Conservation (phyloP, 2,329 filamentous ascomycete species). For the Rutstroemia sp. region DNA sequence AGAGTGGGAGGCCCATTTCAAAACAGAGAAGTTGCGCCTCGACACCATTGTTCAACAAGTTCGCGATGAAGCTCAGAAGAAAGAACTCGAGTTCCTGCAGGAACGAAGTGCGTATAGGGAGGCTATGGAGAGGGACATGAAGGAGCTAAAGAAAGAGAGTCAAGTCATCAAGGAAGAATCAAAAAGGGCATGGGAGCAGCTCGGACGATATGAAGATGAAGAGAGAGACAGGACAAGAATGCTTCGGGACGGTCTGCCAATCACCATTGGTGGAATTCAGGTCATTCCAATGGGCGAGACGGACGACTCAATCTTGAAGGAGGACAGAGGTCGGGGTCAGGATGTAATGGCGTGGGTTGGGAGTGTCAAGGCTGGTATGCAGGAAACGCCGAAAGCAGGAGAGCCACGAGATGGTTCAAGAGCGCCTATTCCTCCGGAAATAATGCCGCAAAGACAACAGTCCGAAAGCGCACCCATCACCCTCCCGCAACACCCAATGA, state of each 20-base stretch:
- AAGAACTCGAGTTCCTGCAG: constrained; percentile 5
- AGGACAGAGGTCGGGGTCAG: not conserved
- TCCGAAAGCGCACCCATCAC: not conserved
- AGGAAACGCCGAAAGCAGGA: not conserved
- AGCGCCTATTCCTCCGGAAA: not conserved
- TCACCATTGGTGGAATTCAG: constrained; percentile 84
- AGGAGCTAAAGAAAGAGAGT: constrained; percentile 6
- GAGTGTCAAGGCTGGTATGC: not conserved
- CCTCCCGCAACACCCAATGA: not conserved
- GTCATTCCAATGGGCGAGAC: constrained; percentile 70
- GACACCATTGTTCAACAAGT: constrained; percentile 6
- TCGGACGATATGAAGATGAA: constrained; percentile 86
- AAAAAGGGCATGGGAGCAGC: constrained; percentile 91
- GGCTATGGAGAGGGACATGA: constrained; percentile 6
- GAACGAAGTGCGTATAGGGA: not conserved
- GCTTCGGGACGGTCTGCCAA: constrained; percentile 78
- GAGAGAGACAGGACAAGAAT: constrained; percentile 81
- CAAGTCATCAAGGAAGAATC: constrained; percentile 57
- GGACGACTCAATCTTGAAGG: not conserved
- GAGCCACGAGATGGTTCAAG: not conserved
- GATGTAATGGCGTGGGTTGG: constrained; percentile 6
- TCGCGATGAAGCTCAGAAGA: constrained; percentile 7
- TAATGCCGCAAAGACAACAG: not conserved
- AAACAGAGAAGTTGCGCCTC: constrained; percentile 6
- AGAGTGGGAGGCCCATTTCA: constrained; percentile 6